Evolutionary conservation across 139 green algal species (phyloP).

Genomic region (Micromonas commoda): DNA sequence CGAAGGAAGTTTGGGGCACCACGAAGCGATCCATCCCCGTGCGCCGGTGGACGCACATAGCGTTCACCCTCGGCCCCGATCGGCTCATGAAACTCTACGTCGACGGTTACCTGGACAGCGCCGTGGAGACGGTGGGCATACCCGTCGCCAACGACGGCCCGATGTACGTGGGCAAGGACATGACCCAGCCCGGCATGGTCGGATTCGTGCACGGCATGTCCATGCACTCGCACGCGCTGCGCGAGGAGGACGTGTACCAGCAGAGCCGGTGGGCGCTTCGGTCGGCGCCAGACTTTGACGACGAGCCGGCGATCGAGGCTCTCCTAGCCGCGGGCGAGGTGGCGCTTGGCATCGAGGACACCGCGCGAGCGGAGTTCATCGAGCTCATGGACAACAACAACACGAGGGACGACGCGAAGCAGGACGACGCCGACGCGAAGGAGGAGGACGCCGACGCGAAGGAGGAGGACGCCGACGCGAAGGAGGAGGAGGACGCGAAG

Average conservation of each 20-base stretch:
- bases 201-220: neutral
- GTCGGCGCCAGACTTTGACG: neutral
- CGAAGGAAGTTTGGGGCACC: neutral
- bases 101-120: slow-evolving; percentile 4
- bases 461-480: neutral
- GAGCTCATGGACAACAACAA: too few relatives aligned
- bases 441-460: too few relatives aligned
- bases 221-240: neutral
- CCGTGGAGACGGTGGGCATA: neutral
- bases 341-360: too few relatives aligned
- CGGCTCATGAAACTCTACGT: slow-evolving; percentile 6
- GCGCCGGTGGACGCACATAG: slow-evolving; percentile 4
- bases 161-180: neutral
- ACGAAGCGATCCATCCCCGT: neutral
- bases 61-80: neutral
- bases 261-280: neutral
- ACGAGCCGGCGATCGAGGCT: neutral
- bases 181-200: neutral
- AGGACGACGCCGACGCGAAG: too few relatives aligned
- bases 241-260: neutral
- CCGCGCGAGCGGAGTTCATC: slow-evolving; percentile 5
- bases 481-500: neutral
- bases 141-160: slow-evolving; percentile 15
- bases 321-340: neutral
- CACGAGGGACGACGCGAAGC: too few relatives aligned